These are phyloP conservation scores for Arthromyces matolae DNA, from an alignment of 768 basidiomycete genomes.

Conservation along the genomic window DNA sequence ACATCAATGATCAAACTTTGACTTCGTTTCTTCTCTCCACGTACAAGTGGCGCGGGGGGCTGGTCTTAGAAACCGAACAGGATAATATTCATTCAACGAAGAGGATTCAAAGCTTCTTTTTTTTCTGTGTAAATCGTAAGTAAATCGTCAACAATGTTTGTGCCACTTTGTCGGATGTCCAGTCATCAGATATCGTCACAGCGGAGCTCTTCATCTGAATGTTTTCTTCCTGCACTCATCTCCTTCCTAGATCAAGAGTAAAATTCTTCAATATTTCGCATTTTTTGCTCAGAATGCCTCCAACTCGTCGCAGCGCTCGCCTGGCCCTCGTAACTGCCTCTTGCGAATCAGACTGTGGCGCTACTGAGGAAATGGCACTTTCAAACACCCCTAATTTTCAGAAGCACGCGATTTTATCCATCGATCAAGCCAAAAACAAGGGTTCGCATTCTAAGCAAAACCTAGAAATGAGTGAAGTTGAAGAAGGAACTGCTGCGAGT, in stretches of 20 bases:
- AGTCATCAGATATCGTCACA: background rate
- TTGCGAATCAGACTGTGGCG: slow-evolving; percentile 5
- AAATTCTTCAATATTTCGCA: background rate
- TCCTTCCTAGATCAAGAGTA: background rate
- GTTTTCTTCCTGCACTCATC: slow-evolving; percentile 1
- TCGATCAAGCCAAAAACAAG: too few relatives aligned
- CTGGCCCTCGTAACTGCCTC: slow-evolving; percentile 1
- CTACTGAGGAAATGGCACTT: too few relatives aligned
- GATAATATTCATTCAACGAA: too few relatives aligned
- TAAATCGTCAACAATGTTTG: too few relatives aligned
- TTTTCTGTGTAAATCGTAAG: too few relatives aligned
- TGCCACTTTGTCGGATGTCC: too few relatives aligned
- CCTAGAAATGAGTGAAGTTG: too few relatives aligned
- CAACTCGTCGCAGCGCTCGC: slow-evolving; percentile 8
- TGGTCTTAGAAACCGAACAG: too few relatives aligned
- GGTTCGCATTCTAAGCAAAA: too few relatives aligned
- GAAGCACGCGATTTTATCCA: too few relatives aligned
- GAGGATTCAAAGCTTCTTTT: background rate
- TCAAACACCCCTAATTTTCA: background rate
- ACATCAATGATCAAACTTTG: background rate
- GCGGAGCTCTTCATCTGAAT: background rate
- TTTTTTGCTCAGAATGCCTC: slow-evolving; percentile 1
- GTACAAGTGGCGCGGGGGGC: background rate
- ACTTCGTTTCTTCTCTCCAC: background rate
- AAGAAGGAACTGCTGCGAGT: slow-evolving; percentile 18